phyloP scores from a whole-genome alignment of 495 filamentous ascomycete genomes.

The Aspergillus sclerotioniger region DNA sequence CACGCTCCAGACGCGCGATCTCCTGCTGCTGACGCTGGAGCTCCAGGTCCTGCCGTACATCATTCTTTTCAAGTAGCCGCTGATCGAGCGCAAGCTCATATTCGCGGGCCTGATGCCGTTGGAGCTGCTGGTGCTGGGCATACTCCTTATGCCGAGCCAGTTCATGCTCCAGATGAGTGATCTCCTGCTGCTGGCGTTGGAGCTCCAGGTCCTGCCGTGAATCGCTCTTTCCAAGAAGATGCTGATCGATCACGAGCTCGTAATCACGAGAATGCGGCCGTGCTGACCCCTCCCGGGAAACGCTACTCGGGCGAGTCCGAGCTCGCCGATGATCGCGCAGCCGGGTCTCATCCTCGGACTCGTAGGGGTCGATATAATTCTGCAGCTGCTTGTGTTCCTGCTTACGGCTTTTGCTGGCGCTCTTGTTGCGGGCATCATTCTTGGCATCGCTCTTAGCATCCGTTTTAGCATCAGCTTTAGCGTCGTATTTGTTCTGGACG shows the following conservation, averaged over 20 bases:
- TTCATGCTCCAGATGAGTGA: constrained; percentile 45
- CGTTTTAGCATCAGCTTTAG: constrained; percentile 17
- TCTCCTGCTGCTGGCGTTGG: constrained; percentile 42
- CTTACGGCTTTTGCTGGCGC: constrained; percentile 19
- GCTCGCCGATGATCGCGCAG: constrained; percentile 20
- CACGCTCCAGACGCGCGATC: constrained; percentile 42
- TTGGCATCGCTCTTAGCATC: constrained; percentile 12
- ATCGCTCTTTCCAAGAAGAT: constrained; percentile 36
- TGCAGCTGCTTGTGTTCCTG: constrained; percentile 14
- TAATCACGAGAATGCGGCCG: constrained; percentile 29
- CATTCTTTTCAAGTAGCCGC: constrained; percentile 36
- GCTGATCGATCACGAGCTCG: constrained; percentile 39
- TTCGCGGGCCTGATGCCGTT: constrained; percentile 25
- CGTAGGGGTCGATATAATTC: constrained; percentile 18
- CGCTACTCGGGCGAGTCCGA: constrained; percentile 19
- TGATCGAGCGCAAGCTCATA: constrained; percentile 38
- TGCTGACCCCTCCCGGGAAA: constrained; percentile 21
- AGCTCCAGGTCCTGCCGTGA: constrained; percentile 41
- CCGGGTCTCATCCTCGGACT: constrained; percentile 34
- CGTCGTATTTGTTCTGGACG: constrained; percentile 32
- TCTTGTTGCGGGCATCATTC: constrained; percentile 27
- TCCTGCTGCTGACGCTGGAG: constrained; percentile 43
- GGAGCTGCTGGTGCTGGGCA: constrained; percentile 10
- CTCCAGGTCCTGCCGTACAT: constrained; percentile 41
- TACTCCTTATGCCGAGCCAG: constrained; percentile 32